Conservation (phyloP, 2,329 filamentous ascomycete genomes). For the Salinomyces thailandicus region DNA sequence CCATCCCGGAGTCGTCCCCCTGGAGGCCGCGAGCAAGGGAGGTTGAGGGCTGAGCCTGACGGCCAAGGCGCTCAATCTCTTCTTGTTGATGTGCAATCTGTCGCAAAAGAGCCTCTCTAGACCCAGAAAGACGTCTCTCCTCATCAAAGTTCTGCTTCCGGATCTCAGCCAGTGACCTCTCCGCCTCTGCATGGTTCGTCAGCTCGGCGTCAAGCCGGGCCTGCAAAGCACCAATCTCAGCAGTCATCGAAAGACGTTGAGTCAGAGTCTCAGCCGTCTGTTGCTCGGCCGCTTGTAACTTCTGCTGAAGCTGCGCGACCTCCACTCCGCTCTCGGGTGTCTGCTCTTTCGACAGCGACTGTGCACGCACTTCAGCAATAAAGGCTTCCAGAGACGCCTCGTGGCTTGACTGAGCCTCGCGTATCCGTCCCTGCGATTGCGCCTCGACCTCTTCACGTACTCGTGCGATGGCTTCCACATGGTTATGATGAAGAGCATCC, state of each 20-base stretch:
- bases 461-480: conserved; percentile 17
- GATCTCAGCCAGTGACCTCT: conserved; percentile 4
- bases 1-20: background rate
- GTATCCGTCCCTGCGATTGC: conserved; percentile 9
- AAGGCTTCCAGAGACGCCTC: conserved; percentile 10
- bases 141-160: conserved; percentile 11
- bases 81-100: conserved; percentile 9
- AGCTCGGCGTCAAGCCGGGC: conserved; percentile 17
- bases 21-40: background rate
- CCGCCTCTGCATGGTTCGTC: conserved; percentile 18
- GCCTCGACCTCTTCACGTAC: conserved; percentile 14
- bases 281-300: conserved; percentile 6
- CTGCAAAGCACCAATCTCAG: conserved; percentile 15
- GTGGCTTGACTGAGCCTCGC: conserved; percentile 15
- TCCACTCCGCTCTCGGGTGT: background rate
- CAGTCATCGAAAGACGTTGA: conserved; percentile 8
- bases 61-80: conserved; percentile 10
- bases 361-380: background rate
- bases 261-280: conserved; percentile 4
- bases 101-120: conserved; percentile 4
- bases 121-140: conserved; percentile 13
- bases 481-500: conserved; percentile 15
- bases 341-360: background rate
- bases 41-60: background rate
- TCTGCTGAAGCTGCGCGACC: conserved; percentile 5